These are phyloP conservation scores for Aspergillus tanneri DNA, from an alignment of 2,329 filamentous ascomycete genomes.

Conservation along the genomic window DNA sequence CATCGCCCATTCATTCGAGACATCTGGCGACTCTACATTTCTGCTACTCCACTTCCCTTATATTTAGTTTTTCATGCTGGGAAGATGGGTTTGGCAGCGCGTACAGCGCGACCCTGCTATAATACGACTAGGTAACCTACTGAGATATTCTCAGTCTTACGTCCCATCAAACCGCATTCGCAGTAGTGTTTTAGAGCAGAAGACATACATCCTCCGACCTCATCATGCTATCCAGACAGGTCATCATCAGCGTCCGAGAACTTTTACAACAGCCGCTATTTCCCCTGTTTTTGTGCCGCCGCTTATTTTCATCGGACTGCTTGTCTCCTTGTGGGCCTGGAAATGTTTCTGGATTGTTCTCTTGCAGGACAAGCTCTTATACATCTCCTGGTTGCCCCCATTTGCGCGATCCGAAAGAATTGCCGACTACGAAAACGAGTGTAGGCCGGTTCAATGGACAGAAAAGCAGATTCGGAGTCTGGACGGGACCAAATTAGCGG, in stretches of 20 bases:
- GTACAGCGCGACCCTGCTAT: not conserved
- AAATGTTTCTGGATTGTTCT: slow-evolving; percentile 71
- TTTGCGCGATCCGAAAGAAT: slow-evolving; percentile 68
- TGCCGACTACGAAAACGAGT: slow-evolving; percentile 60
- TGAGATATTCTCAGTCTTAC: not conserved
- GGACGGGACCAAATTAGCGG: slow-evolving; percentile 50
- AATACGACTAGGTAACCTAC: too few relatives aligned
- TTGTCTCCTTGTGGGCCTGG: slow-evolving; percentile 62
- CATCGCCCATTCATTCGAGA: not conserved
- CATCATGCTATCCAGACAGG: not conserved
- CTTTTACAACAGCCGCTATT: slow-evolving; percentile 29
- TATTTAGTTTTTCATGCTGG: slow-evolving; percentile 15
- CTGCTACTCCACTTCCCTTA: too few relatives aligned
- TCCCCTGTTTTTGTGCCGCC: slow-evolving; percentile 61
- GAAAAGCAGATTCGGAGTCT: slow-evolving; percentile 50
- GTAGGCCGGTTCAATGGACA: slow-evolving; percentile 64
- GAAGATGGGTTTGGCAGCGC: slow-evolving; percentile 11
- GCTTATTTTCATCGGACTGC: slow-evolving; percentile 63
- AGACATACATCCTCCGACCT: not conserved
- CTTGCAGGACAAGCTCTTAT: slow-evolving; percentile 80
- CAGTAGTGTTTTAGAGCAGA: not conserved
- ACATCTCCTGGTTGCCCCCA: slow-evolving; percentile 73
- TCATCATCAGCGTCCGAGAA: slow-evolving; percentile 11
- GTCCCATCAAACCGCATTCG: not conserved
- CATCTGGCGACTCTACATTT: not conserved